Evolutionary conservation across 2,329 filamentous ascomycete genomes (phyloP), one percentile per base, ranked within the genome.

Genomic region (Hypoxylon sp.): DNA sequence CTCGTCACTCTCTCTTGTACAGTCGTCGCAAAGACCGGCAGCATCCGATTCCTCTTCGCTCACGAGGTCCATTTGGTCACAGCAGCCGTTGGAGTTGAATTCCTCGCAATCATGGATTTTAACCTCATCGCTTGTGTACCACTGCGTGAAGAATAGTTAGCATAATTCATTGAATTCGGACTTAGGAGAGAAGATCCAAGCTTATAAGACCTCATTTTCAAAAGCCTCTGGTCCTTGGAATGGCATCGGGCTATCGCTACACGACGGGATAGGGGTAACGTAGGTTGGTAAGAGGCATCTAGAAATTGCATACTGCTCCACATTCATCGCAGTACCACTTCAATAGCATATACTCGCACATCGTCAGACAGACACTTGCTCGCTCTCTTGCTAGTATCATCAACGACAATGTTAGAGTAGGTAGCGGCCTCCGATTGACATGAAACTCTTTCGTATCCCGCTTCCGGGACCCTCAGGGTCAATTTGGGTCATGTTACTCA

Each of bases 321-420:
- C 65, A 68, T 30, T 63, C 62, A 32, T 67, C 63, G 41, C 65
- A 68, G 54, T 67, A 68, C 65, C 65, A 68, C 53, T 65, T 67
- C 4, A 67, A 51, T 23, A 65, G 38, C 63, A 67, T 61, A 32
- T 66, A 67, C 21, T 55, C 54, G 37, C 65, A 67, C 65, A 67
- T 67, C 34, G 34, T 59, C 30, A 17, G 19, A 37, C 16, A 7
- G 34, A n/a, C n/a, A n/a, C n/a, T n/a, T n/a, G 11, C 25, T 25
- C 9, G 21, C 21, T 25, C 21, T 21, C 37, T 50, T 12, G 23
- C 32, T 42, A 38, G 35, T 45, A 19, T 52, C 34, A 13, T 46
- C 27, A 20, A 36, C 42, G 32, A 31, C 12, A 13, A 43, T 32
- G 25, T n/a, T n/a, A n/a, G n/a, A n/a, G n/a, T n/a, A n/a, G n/a